Conservation (phyloP, 2,329 filamentous ascomycete species). For the Sclerotinia minor region DNA sequence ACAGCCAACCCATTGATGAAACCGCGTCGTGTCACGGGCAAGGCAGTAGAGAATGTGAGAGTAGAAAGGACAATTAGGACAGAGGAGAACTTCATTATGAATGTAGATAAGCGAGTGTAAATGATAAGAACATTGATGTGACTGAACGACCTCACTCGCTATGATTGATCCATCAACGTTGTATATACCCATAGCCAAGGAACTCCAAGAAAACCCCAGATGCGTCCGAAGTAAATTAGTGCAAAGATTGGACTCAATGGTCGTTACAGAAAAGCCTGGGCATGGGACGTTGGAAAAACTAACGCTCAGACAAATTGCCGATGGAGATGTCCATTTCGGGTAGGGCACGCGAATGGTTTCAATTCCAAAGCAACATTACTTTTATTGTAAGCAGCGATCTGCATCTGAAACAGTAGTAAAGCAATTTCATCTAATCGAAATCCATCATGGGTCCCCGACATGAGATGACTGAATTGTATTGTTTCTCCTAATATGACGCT, state of each 20-base stretch:
- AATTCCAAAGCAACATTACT: background rate
- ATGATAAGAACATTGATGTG: background rate
- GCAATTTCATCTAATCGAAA: background rate
- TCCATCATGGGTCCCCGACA: background rate
- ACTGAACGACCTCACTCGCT: background rate
- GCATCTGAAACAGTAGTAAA: constrained; percentile 1
- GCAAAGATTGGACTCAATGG: background rate
- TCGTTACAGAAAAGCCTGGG: constrained; percentile 8
- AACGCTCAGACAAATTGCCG: background rate
- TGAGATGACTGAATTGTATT: background rate
- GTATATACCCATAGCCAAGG: constrained; percentile 23
- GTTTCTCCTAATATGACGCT: background rate
- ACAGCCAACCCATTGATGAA: background rate
- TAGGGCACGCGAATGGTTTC: constrained; percentile 1
- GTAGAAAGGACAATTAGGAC: constrained; percentile 1
- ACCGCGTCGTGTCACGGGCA: constrained; percentile 3
- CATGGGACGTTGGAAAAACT: constrained; percentile 14
- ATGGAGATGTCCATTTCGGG: constrained; percentile 8
- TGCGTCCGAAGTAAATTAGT: background rate
- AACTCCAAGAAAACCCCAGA: constrained; percentile 18
- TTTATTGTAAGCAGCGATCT: background rate
- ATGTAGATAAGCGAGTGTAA: constrained; percentile 12
- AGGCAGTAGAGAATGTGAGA: constrained; percentile 16
- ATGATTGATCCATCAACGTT: background rate
- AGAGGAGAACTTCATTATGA: constrained; percentile 16